These are phyloP conservation scores for Cerrena zonata DNA, from an alignment of 1,284 basidiomycete genomes.

Conservation along the genomic window DNA sequence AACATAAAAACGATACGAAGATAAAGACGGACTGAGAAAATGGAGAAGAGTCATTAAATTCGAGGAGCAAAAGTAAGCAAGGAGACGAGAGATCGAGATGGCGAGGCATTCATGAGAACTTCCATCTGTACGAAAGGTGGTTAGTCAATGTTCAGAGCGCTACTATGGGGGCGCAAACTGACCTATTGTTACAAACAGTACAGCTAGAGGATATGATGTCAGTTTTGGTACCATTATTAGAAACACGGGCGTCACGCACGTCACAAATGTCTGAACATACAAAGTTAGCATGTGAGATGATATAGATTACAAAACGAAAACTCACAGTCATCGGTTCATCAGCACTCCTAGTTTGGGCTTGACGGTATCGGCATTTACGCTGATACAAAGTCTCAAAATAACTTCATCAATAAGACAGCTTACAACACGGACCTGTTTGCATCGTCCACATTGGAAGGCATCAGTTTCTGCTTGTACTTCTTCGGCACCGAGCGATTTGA, in stretches of 20 bases:
- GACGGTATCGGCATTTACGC: constrained; percentile 87
- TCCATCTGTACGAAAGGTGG: constrained; percentile 41
- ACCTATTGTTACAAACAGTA: constrained; percentile 57
- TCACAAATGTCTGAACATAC: constrained; percentile 30
- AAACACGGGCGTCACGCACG: constrained; percentile 18
- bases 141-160: too few species aligned
- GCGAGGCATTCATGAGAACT: constrained; percentile 48
- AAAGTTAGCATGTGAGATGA: constrained; percentile 13
- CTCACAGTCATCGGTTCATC: constrained; percentile 95
- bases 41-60: not conserved
- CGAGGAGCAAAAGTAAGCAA: too few species aligned
- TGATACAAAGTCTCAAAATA: constrained; percentile 24
- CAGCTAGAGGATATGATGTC: constrained; percentile 34
- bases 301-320: constrained; percentile 15
- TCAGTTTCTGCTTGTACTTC: constrained; percentile 93
- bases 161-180: constrained; percentile 13
- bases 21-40: not conserved
- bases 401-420: not conserved
- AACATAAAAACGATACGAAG: not conserved
- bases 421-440: constrained; percentile 60
- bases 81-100: not conserved
- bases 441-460: constrained; percentile 93
- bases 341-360: constrained; percentile 89
- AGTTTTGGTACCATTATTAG: not conserved
- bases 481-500: constrained; percentile 86